A percentile compares a stretch with the other conserved stretches of the same genome.
Conservation (phyloP, 352 stramenopile species). For the Pythium apleroticum region DNA sequence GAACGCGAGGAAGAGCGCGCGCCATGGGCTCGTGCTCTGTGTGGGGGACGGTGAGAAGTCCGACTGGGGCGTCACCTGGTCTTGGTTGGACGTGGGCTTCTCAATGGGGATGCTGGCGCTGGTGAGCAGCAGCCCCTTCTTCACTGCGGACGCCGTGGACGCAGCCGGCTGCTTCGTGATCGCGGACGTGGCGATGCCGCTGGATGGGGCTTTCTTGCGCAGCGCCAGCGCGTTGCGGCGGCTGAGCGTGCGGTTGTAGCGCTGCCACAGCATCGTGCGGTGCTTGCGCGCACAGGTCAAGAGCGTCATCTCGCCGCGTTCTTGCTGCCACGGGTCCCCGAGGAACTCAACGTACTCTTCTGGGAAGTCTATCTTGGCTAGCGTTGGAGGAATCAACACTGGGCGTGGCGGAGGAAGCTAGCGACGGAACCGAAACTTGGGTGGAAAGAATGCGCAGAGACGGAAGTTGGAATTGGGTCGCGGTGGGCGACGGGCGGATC, state of each 20-base stretch:
- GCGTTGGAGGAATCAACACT: neutral
- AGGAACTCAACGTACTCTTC: slow-evolving; percentile 13
- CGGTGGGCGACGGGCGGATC: neutral
- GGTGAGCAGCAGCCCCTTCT: slow-evolving; percentile 6
- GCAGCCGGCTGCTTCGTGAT: neutral
- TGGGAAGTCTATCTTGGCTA: slow-evolving; percentile 17
- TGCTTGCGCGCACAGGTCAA: slow-evolving; percentile 52
- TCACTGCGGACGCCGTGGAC: neutral
- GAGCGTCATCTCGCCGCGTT: slow-evolving; percentile 48
- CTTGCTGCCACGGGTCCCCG: slow-evolving; percentile 12
- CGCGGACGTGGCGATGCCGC: neutral
- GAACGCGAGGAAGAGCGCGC: slow-evolving; percentile 53
- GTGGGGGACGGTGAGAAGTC: slow-evolving; percentile 7
- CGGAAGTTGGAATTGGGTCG: neutral
- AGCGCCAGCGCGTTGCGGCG: slow-evolving; percentile 34
- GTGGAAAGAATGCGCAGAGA: neutral
- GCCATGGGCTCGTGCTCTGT: slow-evolving; percentile 35
- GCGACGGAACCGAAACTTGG: too few relatives aligned
- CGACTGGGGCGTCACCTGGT: neutral
- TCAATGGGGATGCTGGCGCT: slow-evolving; percentile 15
- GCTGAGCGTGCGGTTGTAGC: slow-evolving; percentile 36
- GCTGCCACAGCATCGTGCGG: slow-evolving; percentile 49
- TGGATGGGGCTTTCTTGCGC: slow-evolving; percentile 5
- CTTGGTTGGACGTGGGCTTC: neutral
- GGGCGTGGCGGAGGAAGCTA: neutral